Base-by-base conservation (phyloP, 192 early-diverging fungal species). In the Thamnidium elegans region DNA sequence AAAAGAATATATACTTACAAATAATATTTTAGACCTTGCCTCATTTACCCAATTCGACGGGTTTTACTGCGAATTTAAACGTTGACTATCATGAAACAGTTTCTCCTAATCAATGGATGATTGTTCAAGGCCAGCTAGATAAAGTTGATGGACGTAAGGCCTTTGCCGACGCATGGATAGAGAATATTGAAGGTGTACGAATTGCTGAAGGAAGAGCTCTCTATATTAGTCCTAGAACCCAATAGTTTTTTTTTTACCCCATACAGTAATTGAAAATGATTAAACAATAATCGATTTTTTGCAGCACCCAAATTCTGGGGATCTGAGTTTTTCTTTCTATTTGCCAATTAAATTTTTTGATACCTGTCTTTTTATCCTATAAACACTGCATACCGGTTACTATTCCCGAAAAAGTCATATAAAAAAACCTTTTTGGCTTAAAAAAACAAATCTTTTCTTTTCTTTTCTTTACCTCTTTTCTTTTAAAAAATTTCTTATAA, bases 1-100 rank as follows among this genome's bases (percentile, higher is more conserved):
- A 31, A 4, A 34, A 3, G 17, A n/a, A 1, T 34, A n/a, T n/a
- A 14, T 55, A 7, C 26, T 13, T 7, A 11, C 13, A 8, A 0
- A 51, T 59, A 31, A 39, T 42, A 30, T 30, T 31, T 19, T 67
- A 56, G 51, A 58, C 54, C 11, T 31, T 63, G n/a, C 70, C 70
- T 5, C 51, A 56, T 15, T 50, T 72, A 50, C 70, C 70, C 4
- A 62, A 62, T 53, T 46, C 54, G 4, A 62, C 70, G 0, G 70
- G 70, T 10, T 72, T 67, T 34, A 72, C 70, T 11, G 70, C 65
- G 34, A 67, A 62, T 46, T 50, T 72, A 30, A 62, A 72, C 14
- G 66, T 72, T 11, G 58, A 72, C 32, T 67, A 72, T 34, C 45
- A 67, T 17, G 46, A 48, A 20, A 58, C 46, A 19, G 65, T 72